These are phyloP conservation scores for Apodospora peruviana DNA, from an alignment of 495 filamentous ascomycete genomes.

Conservation along the genomic window DNA sequence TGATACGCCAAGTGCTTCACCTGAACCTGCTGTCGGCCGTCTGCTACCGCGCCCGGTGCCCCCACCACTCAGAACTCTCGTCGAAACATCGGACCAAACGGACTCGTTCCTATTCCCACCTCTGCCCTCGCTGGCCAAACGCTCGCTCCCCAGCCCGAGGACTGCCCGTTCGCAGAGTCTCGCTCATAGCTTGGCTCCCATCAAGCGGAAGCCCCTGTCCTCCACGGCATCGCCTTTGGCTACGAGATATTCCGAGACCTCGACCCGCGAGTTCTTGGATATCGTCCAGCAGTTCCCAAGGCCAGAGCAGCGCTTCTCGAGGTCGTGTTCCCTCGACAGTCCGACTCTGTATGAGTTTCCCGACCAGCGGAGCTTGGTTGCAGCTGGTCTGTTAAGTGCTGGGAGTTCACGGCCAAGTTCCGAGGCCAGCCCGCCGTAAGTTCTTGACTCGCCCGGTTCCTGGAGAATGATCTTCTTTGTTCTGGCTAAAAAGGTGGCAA, in stretches of 20 bases:
- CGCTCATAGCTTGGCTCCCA: constrained; percentile 25
- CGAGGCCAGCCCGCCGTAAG: constrained; percentile 22
- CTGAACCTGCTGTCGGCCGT: constrained; percentile 13
- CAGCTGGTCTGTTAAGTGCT: constrained; percentile 12
- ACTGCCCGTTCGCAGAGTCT: constrained; percentile 25
- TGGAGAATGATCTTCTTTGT: constrained; percentile 6
- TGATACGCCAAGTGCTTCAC: constrained; percentile 28
- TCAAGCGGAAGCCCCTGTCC: constrained; percentile 52
- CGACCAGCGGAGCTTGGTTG: constrained; percentile 14
- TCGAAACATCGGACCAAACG: constrained; percentile 24
- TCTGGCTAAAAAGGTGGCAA: constrained; percentile 21
- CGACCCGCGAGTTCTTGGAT: constrained; percentile 37
- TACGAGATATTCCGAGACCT: constrained; percentile 42
- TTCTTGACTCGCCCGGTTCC: constrained; percentile 3
- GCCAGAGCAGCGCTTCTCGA: constrained; percentile 43
- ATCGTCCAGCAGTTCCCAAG: constrained; percentile 27
- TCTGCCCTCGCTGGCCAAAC: constrained; percentile 9
- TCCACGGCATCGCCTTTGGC: constrained; percentile 45
- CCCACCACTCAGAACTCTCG: constrained; percentile 4
- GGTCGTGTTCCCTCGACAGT: constrained; percentile 49
- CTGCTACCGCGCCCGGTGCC: constrained; percentile 16
- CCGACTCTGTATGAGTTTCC: constrained; percentile 54
- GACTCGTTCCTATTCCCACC: constrained; percentile 17
- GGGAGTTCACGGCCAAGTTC: constrained; percentile 11
- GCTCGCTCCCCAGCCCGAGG: constrained; percentile 23